These are phyloP conservation scores for Xanthoconium separans DNA, from an alignment of 1,284 basidiomycete species.

Conservation along the genomic window DNA sequence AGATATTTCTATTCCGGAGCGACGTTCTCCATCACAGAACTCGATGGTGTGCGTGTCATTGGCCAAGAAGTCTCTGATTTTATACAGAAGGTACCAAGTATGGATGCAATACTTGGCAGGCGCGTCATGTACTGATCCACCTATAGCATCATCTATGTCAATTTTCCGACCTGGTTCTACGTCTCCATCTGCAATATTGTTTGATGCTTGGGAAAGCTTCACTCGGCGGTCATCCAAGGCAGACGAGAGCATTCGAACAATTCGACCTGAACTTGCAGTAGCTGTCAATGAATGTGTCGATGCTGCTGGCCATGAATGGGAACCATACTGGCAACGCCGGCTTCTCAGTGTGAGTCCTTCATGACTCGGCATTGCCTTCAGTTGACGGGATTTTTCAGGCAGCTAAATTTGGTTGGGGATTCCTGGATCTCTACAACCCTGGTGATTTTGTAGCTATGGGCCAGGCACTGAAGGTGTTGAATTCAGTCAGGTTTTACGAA, in stretches of 20 bases:
- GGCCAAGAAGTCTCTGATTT: constrained; percentile 83
- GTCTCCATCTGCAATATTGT: constrained; percentile 88
- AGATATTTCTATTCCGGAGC: constrained; percentile 83
- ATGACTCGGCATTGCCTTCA: neutral
- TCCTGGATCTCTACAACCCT: constrained; percentile 90
- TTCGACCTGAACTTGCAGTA: constrained; percentile 80
- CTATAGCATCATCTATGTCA: constrained; percentile 68
- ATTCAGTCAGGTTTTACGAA: constrained; percentile 88
- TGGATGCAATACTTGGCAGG: constrained; percentile 16
- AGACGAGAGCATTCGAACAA: constrained; percentile 89
- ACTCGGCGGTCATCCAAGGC: constrained; percentile 82
- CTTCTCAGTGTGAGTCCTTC: constrained; percentile 67
- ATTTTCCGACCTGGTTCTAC: constrained; percentile 93
- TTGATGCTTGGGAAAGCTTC: constrained; percentile 91
- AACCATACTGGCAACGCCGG: constrained; percentile 84
- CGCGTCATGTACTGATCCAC: constrained; percentile 4
- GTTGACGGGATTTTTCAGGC: constrained; percentile 51
- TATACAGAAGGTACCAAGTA: constrained; percentile 90
- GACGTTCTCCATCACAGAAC: constrained; percentile 79
- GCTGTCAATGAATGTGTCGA: constrained; percentile 94
- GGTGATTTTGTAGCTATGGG: constrained; percentile 91
- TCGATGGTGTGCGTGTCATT: constrained; percentile 85
- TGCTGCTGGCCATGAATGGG: constrained; percentile 92
- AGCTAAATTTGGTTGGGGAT: constrained; percentile 93
- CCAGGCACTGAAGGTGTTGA: constrained; percentile 91